Evolutionary conservation across 225 moss, liverwort and hornwort species (phyloP).

Genomic region (Anthoceros angustus): DNA sequence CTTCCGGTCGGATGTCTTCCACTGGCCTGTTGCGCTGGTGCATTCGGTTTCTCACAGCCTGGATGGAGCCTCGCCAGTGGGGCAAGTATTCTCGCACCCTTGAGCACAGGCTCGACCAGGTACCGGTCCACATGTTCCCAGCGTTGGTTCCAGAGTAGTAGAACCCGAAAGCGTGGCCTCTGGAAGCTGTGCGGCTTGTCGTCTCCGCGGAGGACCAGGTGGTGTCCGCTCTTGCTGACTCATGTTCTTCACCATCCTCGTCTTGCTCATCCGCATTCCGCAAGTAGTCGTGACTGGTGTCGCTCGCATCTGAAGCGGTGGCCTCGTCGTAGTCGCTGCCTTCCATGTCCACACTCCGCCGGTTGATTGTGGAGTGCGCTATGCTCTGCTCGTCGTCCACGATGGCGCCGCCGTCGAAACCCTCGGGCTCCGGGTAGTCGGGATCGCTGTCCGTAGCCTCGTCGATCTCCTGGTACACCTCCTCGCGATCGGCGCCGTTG

Average conservation of each 20-base stretch:
- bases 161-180: background rate
- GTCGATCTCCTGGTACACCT: background rate
- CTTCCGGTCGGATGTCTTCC: background rate
- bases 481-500: background rate
- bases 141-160: background rate
- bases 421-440: constrained; percentile 1
- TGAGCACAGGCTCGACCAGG: background rate
- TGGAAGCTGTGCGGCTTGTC: background rate
- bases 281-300: background rate
- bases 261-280: background rate
- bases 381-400: background rate
- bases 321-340: constrained; percentile 3
- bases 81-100: background rate
- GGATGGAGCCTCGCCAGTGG: background rate
- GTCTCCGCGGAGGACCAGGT: background rate
- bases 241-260: background rate
- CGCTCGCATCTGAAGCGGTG: constrained; percentile 2
- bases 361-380: background rate
- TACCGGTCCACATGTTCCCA: background rate
- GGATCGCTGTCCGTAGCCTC: background rate
- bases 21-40: background rate
- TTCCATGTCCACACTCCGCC: background rate
- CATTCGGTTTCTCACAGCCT: background rate
- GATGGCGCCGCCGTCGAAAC: background rate
- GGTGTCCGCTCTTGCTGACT: background rate